Conservation (phyloP, 257 asterid species). For the Sherardia arvensis region DNA sequence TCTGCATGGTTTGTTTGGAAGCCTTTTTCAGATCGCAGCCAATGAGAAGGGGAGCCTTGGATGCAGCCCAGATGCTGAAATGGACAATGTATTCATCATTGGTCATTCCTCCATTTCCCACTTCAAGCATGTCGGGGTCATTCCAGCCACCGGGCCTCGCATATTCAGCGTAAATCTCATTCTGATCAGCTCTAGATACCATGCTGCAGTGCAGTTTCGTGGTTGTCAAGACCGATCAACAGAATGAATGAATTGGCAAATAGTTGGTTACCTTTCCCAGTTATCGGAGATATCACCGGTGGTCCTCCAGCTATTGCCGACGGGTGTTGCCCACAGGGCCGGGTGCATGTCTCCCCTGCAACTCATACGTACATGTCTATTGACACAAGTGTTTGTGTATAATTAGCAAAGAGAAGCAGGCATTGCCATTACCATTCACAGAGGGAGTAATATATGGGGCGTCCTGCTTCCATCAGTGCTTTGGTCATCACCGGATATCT, state of each 20-base stretch:
- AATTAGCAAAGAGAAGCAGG: no score
- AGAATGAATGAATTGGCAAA: no score
- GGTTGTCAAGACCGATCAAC: no score
- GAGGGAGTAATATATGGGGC: conserved; percentile 66
- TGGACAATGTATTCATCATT: conserved; percentile 69
- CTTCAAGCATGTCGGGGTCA: conserved; percentile 96
- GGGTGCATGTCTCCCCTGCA: conserved; percentile 95
- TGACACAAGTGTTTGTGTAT: no score
- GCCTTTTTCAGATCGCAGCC: conserved; percentile 77
- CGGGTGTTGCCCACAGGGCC: conserved; percentile 57
- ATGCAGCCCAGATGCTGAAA: conserved; percentile 86
- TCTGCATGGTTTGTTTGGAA: conserved; percentile 42
- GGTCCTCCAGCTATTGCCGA: conserved; percentile 95
- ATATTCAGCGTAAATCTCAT: conserved; percentile 72
- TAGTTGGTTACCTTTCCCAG: conserved; percentile 94
- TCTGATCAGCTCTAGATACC: conserved; percentile 83
- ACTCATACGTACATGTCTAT: no score
- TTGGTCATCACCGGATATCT: conserved; percentile 83
- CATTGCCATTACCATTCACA: conserved; percentile 93
- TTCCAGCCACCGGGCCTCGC: conserved; percentile 98
- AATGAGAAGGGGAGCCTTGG: conserved; percentile 88
- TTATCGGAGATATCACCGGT: conserved; percentile 71
- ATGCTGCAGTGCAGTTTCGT: conserved; percentile 30
- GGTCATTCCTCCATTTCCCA: conserved; percentile 97
- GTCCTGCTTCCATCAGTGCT: conserved; percentile 71